These are phyloP conservation scores for Scheffersomyces titani DNA, from an alignment of 1,139 yeast genomes.

Conservation along the genomic window DNA sequence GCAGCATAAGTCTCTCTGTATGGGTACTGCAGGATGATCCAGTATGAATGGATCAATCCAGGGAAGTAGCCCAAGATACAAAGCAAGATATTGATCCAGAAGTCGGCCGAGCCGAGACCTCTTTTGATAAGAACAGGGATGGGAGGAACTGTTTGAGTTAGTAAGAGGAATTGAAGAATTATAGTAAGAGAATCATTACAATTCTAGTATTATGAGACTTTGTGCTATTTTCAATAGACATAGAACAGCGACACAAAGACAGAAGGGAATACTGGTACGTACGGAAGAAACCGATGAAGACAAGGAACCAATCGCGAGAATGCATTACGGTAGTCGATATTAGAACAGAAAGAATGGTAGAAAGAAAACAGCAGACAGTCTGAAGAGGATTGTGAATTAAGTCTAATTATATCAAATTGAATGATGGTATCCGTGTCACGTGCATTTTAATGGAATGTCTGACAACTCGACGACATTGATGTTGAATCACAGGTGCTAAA, in stretches of 20 bases:
- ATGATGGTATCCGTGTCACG: not conserved
- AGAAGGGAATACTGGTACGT: conserved; percentile 8
- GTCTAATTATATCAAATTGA: not conserved
- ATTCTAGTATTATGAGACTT: not conserved
- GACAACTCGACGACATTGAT: not conserved
- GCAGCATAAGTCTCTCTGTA: conserved; percentile 36
- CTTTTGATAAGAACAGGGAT: conserved; percentile 78
- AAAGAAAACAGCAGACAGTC: not conserved
- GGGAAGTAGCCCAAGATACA: conserved; percentile 82
- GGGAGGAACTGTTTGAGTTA: conserved; percentile 56
- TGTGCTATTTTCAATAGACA: not conserved
- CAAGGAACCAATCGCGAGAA: conserved; percentile 77
- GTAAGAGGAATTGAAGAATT: not conserved
- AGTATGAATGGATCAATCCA: conserved; percentile 68
- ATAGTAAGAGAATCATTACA: not conserved
- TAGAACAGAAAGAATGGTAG: not conserved
- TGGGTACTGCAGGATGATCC: conserved; percentile 59
- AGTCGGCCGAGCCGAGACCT: conserved; percentile 69
- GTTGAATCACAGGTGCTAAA: not conserved
- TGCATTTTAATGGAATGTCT: not conserved
- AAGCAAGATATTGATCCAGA: conserved; percentile 71
- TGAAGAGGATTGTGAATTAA: not conserved
- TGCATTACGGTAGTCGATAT: conserved; percentile 39
- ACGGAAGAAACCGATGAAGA: conserved; percentile 69
- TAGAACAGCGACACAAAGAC: not conserved